Conservation (phyloP, 1,139 yeast genomes). For the Sugiyamaella novakii region DNA sequence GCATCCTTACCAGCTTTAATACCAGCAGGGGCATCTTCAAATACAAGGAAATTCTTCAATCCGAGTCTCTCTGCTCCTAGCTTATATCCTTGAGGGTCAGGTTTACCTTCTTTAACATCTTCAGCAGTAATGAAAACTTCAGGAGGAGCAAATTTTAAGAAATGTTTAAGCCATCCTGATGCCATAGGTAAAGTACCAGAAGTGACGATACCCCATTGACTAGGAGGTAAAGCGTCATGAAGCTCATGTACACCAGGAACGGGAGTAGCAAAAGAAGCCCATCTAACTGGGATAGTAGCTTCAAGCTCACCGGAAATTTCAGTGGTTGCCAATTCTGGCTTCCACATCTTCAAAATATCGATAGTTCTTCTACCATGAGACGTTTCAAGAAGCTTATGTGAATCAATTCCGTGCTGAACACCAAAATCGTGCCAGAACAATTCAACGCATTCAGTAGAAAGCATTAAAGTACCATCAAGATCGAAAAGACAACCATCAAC, state of each 20-base stretch:
- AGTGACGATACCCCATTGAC: slow-evolving; percentile 78
- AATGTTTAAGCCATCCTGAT: slow-evolving; percentile 67
- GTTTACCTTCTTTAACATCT: slow-evolving; percentile 75
- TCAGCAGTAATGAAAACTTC: slow-evolving; percentile 79
- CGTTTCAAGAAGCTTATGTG: slow-evolving; percentile 68
- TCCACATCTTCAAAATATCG: slow-evolving; percentile 73
- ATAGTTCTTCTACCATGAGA: slow-evolving; percentile 84
- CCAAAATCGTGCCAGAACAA: slow-evolving; percentile 79
- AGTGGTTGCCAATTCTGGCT: slow-evolving; percentile 70
- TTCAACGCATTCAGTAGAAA: slow-evolving; percentile 80
- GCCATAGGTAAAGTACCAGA: slow-evolving; percentile 80
- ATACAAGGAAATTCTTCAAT: slow-evolving; percentile 59
- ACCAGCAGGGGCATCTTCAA: slow-evolving; percentile 90
- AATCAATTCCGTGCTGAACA: slow-evolving; percentile 68
- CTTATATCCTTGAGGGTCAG: slow-evolving; percentile 81
- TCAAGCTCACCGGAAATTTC: slow-evolving; percentile 71
- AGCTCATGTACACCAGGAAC: slow-evolving; percentile 74
- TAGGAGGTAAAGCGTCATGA: slow-evolving; percentile 50
- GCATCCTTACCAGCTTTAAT: slow-evolving; percentile 82
- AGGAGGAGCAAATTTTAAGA: slow-evolving; percentile 64
- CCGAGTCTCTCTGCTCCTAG: slow-evolving; percentile 63
- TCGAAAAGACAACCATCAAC: slow-evolving; percentile 58
- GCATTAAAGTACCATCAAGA: slow-evolving; percentile 82
- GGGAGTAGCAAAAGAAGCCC: slow-evolving; percentile 69
- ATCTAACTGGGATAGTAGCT: slow-evolving; percentile 69